phyloP scores from a whole-genome alignment of 306 rosid genomes.

The Hippophae rhamnoides region DNA sequence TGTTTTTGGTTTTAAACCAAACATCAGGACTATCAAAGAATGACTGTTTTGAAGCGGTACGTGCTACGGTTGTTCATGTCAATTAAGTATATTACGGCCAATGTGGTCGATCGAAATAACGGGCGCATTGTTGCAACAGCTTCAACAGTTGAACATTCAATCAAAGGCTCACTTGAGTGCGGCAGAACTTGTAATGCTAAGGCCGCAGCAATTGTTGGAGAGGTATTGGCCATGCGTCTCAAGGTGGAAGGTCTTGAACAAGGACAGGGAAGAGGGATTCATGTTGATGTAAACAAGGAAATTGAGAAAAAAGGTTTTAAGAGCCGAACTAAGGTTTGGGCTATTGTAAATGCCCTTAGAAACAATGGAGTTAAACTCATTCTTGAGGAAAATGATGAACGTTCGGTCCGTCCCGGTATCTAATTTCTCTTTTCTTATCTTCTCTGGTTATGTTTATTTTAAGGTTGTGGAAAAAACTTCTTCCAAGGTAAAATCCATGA shows the following conservation, averaged over 20 bases:
- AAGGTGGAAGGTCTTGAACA: constrained; percentile 71
- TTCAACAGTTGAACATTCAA: constrained; percentile 64
- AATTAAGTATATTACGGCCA: constrained; percentile 77
- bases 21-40: constrained; percentile 27
- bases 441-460: neutral
- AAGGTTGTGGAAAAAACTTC: too few relatives aligned
- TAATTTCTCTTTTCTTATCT: constrained; percentile 1
- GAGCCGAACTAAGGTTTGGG: constrained; percentile 81
- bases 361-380: constrained; percentile 59
- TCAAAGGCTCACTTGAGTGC: constrained; percentile 76
- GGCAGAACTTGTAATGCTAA: constrained; percentile 83
- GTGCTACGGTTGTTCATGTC: constrained; percentile 83
- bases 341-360: constrained; percentile 67
- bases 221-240: constrained; percentile 79
- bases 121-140: constrained; percentile 68
- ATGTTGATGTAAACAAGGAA: constrained; percentile 59
- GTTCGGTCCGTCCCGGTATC: constrained; percentile 20
- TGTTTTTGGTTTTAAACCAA: constrained; percentile 1
- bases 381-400: constrained; percentile 46
- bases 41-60: constrained; percentile 63
- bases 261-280: constrained; percentile 82
- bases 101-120: constrained; percentile 71
- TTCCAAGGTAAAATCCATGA: too few relatives aligned
- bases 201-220: constrained; percentile 79
- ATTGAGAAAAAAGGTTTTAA: constrained; percentile 74